Evolutionary conservation across 2,329 filamentous ascomycete genomes (phyloP), one percentile per base, ranked within the genome.

Genomic region (Fusarium sp.): DNA sequence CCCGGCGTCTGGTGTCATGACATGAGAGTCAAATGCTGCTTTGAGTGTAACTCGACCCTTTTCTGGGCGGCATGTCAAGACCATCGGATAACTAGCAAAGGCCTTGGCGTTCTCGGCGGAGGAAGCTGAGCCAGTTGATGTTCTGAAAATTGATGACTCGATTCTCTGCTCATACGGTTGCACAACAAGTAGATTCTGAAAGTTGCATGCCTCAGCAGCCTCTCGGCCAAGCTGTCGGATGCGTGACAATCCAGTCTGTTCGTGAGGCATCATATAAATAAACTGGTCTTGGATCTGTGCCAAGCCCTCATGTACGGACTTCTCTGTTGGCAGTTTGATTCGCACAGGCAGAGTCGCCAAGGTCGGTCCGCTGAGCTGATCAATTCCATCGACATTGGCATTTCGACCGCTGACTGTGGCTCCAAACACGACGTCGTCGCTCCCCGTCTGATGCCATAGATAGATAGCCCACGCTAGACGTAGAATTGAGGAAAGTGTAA

Each of bases 151-250:
- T 2, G 22, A n/a, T 14, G 54, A 57, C 14, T 38, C 14, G 1
- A 4, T 11, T 10, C 10, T 52, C 15, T 45, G 47, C 22, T 54
- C 40, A 1, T 45, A 17, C 4, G 58, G 58, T 7, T 62, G 53
- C 4, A 62, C 39, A 21, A 62, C 34, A 14, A 62, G 38, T 6
- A 62, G 26, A n/a, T 44, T 62, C 13, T 57, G 45, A 9, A 62
- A 62, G 9, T 39, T 45, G 4, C 58, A 62, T 22, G 58, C 58
- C 13, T 62, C 28, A 14, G 28, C 14, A 6, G 54, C 54, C 17
- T 57, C 39, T 5, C 31, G 8, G 1, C 47, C 47, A 21, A 6
- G 17, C 6, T 52, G 49, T 15, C 39, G 49, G 5, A 61, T 61
- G 1, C 43, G 24, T 5, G 44, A 26, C 4, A 61, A 5, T 9